Percentiles rank a stretch among this genome's conserved stretches.
Conservation (phyloP, 805 yeast genomes). For the Clavispora phyllophila region DNA sequence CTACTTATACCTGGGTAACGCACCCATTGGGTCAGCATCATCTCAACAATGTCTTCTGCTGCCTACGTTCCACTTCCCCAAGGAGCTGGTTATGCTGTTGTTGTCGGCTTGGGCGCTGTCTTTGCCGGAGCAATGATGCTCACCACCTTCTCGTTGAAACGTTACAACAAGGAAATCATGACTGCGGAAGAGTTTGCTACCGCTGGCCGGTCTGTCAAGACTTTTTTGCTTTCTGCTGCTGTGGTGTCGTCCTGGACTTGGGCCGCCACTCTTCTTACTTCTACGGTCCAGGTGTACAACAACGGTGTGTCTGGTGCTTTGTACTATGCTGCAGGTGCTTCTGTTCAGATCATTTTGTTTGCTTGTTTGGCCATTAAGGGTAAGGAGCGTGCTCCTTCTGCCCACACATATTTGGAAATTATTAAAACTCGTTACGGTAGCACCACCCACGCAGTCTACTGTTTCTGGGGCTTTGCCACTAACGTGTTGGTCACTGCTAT, state of each 20-base stretch:
- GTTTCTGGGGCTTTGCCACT: constrained; percentile 81
- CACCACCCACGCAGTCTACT: constrained; percentile 61
- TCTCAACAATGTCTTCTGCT: constrained; percentile 14
- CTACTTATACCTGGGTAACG: not conserved
- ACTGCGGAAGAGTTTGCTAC: constrained; percentile 93
- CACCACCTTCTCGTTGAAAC: constrained; percentile 61
- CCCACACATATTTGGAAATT: constrained; percentile 87
- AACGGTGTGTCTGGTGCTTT: constrained; percentile 77
- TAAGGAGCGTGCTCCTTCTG: constrained; percentile 84
- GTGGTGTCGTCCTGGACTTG: constrained; percentile 92
- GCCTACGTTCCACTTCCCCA: constrained; percentile 46
- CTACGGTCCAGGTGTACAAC: constrained; percentile 72
- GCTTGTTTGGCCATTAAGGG: constrained; percentile 85
- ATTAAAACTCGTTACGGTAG: constrained; percentile 76
- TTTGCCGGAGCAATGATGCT: constrained; percentile 77
- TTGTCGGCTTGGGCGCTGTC: constrained; percentile 80
- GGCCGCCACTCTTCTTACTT: constrained; percentile 61
- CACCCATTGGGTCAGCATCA: not conserved
- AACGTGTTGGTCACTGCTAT: constrained; percentile 88
- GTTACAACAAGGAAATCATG: constrained; percentile 81
- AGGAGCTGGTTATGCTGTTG: constrained; percentile 84
- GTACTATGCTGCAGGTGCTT: constrained; percentile 88
- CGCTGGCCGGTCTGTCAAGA: constrained; percentile 84
- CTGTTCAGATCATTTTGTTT: constrained; percentile 81
- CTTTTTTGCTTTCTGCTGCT: constrained; percentile 82